Conservation (phyloP, 345 rosid species). For the Psidium friedrichsthalianum region DNA sequence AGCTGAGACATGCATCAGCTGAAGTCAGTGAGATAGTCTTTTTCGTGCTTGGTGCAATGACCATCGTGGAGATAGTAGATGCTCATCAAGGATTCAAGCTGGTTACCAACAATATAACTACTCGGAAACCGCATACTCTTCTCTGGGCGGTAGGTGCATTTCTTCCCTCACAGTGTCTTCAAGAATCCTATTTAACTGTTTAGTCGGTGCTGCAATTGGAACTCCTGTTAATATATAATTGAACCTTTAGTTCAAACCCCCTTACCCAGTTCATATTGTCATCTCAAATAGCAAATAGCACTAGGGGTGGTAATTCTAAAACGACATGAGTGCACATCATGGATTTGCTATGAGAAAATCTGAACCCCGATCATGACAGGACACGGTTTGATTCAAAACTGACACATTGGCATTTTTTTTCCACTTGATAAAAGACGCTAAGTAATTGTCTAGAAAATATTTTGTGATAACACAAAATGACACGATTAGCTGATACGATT, state of each 20-base stretch:
- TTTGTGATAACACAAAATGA: too few relatives aligned
- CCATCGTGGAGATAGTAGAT: conserved; percentile 94
- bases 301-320: background rate
- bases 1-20: conserved; percentile 80
- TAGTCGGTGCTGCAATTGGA: background rate
- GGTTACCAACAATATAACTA: conserved; percentile 89
- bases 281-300: background rate
- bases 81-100: conserved; percentile 99
- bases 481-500: too few relatives aligned
- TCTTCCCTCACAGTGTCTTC: background rate
- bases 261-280: background rate
- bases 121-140: conserved; percentile 74
- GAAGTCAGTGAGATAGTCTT: conserved; percentile 96
- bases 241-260: background rate
- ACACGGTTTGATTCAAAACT: too few relatives aligned
- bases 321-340: too few relatives aligned
- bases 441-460: too few relatives aligned
- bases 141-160: conserved; percentile 81
- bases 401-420: too few relatives aligned
- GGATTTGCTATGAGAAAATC: too few relatives aligned
- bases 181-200: background rate
- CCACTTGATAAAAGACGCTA: too few relatives aligned
- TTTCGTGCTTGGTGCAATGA: conserved; percentile 98
- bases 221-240: background rate
- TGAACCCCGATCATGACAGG: too few relatives aligned